Conservation (phyloP, 2,329 filamentous ascomycete genomes). For the Aspergillus sp. region DNA sequence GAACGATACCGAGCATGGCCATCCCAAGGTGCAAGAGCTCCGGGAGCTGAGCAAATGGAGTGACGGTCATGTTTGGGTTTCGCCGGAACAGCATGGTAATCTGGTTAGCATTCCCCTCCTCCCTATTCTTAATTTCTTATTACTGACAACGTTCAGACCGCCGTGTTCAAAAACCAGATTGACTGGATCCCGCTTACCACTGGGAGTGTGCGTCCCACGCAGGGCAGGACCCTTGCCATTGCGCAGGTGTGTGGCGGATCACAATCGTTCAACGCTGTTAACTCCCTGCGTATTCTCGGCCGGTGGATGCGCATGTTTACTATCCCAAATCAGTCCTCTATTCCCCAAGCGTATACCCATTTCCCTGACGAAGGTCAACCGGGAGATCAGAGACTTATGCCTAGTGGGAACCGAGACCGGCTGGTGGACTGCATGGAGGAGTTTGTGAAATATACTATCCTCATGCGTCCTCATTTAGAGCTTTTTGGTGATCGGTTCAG, state of each 20-base stretch:
- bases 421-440: conserved; percentile 70
- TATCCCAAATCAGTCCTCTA: conserved; percentile 65
- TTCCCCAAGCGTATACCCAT: conserved; percentile 64
- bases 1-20: conserved; percentile 36
- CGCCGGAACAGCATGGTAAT: conserved; percentile 33
- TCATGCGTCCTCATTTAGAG: conserved; percentile 62
- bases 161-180: conserved; percentile 69
- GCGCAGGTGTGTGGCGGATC: conserved; percentile 64
- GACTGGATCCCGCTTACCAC: conserved; percentile 67
- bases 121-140: neutral
- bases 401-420: conserved; percentile 58
- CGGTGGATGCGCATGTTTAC: conserved; percentile 71
- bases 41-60: conserved; percentile 55
- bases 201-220: conserved; percentile 63
- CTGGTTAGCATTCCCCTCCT: conserved; percentile 38
- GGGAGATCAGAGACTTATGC: conserved; percentile 52
- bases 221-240: conserved; percentile 63
- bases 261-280: conserved; percentile 68
- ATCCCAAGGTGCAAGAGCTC: conserved; percentile 44
- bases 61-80: too few relatives aligned
- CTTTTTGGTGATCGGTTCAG: conserved; percentile 64
- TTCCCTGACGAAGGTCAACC: conserved; percentile 53
- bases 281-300: conserved; percentile 62
- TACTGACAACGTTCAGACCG: conserved; percentile 46
- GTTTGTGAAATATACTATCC: conserved; percentile 66